phyloP scores from a whole-genome alignment of 371 early-diverging fungal genomes.

The Choanephora cucurbitarum region DNA sequence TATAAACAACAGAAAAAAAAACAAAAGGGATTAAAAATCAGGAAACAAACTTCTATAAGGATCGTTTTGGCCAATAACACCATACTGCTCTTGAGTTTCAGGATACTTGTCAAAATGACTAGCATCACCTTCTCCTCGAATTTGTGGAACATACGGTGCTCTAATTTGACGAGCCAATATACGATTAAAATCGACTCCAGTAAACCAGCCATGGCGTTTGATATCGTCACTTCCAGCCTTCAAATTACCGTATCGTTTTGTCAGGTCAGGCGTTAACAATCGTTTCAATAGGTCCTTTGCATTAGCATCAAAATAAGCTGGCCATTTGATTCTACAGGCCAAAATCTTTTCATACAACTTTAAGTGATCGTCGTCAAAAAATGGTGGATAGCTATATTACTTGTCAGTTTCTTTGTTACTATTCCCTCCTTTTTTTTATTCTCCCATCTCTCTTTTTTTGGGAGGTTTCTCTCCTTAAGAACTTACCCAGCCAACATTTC shows the following conservation, averaged over 20 bases:
- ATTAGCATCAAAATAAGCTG: conserved; percentile 85
- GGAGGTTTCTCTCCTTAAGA: too few relatives aligned
- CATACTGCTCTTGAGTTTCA: conserved; percentile 71
- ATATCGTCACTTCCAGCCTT: conserved; percentile 86
- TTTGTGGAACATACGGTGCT: conserved; percentile 88
- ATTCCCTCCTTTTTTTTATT: too few relatives aligned
- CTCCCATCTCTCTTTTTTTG: background rate
- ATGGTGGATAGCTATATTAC: conserved; percentile 80
- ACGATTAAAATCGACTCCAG: conserved; percentile 88
- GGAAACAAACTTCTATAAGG: conserved; percentile 26
- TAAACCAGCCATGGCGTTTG: conserved; percentile 91
- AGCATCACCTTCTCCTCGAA: conserved; percentile 85
- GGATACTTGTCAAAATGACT: conserved; percentile 93
- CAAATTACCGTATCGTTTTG: conserved; percentile 91
- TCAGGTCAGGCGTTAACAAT: conserved; percentile 87
- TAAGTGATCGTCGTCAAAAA: conserved; percentile 93
- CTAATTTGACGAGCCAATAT: conserved; percentile 72
- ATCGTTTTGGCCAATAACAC: conserved; percentile 24
- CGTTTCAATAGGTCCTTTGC: conserved; percentile 94
- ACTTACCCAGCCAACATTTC: conserved; percentile 89
- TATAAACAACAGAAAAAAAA: too few relatives aligned
- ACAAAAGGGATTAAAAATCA: conserved; percentile 19
- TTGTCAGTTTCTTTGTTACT: too few relatives aligned
- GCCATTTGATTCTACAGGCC: conserved; percentile 86
- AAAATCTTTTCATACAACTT: conserved; percentile 95